phyloP scores from a whole-genome alignment of 169 alveolate species.

The Cryptosporidium tyzzeri region DNA sequence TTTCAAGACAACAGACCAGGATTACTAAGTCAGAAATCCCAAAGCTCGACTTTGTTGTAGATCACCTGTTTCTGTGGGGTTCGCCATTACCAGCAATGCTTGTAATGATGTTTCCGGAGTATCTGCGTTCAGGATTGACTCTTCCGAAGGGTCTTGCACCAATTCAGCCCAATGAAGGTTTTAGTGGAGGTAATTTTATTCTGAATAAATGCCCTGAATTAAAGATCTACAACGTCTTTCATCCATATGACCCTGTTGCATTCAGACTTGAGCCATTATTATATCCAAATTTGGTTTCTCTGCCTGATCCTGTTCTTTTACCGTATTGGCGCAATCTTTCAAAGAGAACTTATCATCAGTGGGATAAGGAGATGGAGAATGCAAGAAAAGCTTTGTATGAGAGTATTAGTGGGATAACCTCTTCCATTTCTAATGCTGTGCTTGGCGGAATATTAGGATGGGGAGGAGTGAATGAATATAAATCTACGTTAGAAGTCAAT shows the following conservation, averaged over 20 bases:
- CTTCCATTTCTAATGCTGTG: slow-evolving; percentile 79
- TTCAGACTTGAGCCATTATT: slow-evolving; percentile 86
- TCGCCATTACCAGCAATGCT: slow-evolving; percentile 86
- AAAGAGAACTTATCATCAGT: slow-evolving; percentile 86
- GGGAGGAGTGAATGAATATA: slow-evolving; percentile 76
- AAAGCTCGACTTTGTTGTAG: slow-evolving; percentile 82
- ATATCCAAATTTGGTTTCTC: slow-evolving; percentile 79
- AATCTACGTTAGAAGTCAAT: slow-evolving; percentile 77
- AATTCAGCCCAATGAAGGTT: slow-evolving; percentile 30
- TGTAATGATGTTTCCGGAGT: slow-evolving; percentile 79
- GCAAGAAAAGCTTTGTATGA: slow-evolving; percentile 81
- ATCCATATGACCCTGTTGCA: slow-evolving; percentile 89
- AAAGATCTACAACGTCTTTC: slow-evolving; percentile 84
- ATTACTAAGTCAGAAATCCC: slow-evolving; percentile 75
- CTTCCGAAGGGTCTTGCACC: slow-evolving; percentile 64
- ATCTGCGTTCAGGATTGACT: slow-evolving; percentile 78
- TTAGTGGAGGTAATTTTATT: slow-evolving; percentile 81
- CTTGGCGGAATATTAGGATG: slow-evolving; percentile 75
- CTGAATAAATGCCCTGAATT: slow-evolving; percentile 79
- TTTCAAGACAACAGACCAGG: slow-evolving; percentile 80
- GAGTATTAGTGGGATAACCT: slow-evolving; percentile 80
- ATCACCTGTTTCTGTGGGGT: slow-evolving; percentile 85
- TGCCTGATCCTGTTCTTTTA: slow-evolving; percentile 86
- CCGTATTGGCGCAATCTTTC: slow-evolving; percentile 89
- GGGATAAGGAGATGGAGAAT: slow-evolving; percentile 86